phyloP scores from a whole-genome alignment of 805 yeast species.

The Clavispora santaluciae region DNA sequence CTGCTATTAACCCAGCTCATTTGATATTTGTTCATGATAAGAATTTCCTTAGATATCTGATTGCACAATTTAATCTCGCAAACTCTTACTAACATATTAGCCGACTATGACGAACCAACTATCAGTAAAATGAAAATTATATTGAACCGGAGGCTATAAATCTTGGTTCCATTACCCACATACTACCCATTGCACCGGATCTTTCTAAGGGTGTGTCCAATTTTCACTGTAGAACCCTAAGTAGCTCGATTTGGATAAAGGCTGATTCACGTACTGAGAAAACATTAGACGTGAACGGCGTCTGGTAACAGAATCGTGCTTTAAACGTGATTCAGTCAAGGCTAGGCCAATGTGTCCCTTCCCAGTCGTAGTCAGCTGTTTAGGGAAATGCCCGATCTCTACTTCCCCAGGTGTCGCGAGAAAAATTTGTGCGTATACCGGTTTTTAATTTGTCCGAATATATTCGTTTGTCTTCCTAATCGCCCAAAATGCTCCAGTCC shows the following conservation, averaged over 20 bases:
- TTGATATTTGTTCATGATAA: constrained; percentile 21
- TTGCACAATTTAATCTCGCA: constrained; percentile 4
- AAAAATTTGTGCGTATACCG: constrained; percentile 1
- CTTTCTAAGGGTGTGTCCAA: too few species aligned
- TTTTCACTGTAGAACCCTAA: background rate
- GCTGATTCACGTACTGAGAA: background rate
- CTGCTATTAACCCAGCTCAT: constrained; percentile 21
- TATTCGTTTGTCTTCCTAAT: background rate
- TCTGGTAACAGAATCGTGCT: too few species aligned
- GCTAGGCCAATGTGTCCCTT: too few species aligned
- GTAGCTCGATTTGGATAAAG: background rate
- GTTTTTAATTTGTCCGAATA: background rate
- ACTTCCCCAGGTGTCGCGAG: constrained; percentile 1
- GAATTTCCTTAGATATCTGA: constrained; percentile 17
- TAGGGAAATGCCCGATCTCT: too few species aligned
- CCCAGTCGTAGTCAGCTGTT: too few species aligned
- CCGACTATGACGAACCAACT: too few species aligned
- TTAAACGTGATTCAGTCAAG: too few species aligned
- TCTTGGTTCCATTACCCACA: too few species aligned
- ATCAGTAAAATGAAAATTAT: too few species aligned
- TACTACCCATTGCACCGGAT: too few species aligned
- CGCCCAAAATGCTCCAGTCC: constrained; percentile 1
- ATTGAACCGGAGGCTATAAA: too few species aligned
- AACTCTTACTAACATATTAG: background rate
- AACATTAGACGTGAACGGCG: too few species aligned